A percentile compares a stretch with the other conserved stretches of the same genome.
Evolutionary conservation across 371 early-diverging fungal genomes (phyloP).

Genomic region (Rhizomucor miehei): DNA sequence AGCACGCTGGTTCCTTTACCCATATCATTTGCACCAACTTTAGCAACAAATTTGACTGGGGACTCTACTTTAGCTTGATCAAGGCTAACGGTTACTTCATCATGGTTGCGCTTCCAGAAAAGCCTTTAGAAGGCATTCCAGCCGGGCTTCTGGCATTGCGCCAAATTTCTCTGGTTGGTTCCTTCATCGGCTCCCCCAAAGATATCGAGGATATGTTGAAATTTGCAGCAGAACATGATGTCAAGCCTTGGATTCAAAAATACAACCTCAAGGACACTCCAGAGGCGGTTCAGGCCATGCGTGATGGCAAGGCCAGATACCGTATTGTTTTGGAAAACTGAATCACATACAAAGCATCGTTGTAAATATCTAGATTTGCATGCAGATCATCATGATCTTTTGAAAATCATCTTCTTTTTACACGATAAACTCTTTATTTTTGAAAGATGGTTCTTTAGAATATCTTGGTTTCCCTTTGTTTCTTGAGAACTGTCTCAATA

Average conservation of each 20-base stretch:
- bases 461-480: too few species aligned
- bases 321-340: slow-evolving; percentile 57
- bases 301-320: slow-evolving; percentile 65
- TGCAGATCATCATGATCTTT: too few species aligned
- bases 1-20: slow-evolving; percentile 8
- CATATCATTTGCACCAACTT: slow-evolving; percentile 41
- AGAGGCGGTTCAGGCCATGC: slow-evolving; percentile 56
- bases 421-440: too few species aligned
- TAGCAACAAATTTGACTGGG: slow-evolving; percentile 41
- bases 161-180: slow-evolving; percentile 58
- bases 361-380: too few species aligned
- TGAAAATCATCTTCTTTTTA: too few species aligned
- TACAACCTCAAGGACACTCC: slow-evolving; percentile 61
- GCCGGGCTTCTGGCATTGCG: slow-evolving; percentile 31
- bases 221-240: slow-evolving; percentile 63
- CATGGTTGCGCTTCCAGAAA: slow-evolving; percentile 62
- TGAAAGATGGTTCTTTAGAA: too few species aligned
- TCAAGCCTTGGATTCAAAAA: slow-evolving; percentile 66
- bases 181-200: slow-evolving; percentile 62
- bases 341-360: neutral
- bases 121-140: slow-evolving; percentile 28
- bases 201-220: slow-evolving; percentile 63
- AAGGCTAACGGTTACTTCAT: slow-evolving; percentile 46
- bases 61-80: slow-evolving; percentile 34
- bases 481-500: too few species aligned